A percentile compares a stretch with the other conserved stretches of the same genome.
phyloP scores from a whole-genome alignment of 139 green algal species.

The Yamagishiella unicocca region DNA sequence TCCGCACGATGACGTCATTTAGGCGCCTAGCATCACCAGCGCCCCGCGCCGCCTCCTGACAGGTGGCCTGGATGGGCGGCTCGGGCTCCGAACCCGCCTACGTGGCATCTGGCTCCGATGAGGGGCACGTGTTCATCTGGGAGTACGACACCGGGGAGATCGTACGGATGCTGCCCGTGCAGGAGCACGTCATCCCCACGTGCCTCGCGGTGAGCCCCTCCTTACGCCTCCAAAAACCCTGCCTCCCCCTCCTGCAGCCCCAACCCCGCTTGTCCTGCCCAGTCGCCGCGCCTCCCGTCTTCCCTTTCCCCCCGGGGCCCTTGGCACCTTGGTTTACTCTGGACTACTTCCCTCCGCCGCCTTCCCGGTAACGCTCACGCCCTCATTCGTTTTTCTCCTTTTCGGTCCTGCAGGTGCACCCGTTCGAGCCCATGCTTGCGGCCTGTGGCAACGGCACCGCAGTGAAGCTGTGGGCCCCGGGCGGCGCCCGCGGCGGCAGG shows the following conservation, averaged over 20 bases:
- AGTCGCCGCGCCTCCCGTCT: no score
- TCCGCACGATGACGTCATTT: not conserved
- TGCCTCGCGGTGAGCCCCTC: slow-evolving; percentile 13
- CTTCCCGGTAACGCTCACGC: no score
- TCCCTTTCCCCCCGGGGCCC: no score
- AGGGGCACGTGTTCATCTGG: slow-evolving; percentile 84
- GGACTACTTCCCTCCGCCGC: no score
- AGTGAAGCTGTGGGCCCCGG: slow-evolving; percentile 69
- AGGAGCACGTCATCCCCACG: slow-evolving; percentile 22
- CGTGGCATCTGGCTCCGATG: slow-evolving; percentile 82
- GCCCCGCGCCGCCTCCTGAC: not conserved
- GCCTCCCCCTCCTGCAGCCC: not conserved
- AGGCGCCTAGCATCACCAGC: not conserved
- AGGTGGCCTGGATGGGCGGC: slow-evolving; percentile 50
- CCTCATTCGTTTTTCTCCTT: no score
- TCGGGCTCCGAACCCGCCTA: slow-evolving; percentile 42
- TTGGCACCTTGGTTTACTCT: no score
- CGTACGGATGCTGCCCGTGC: slow-evolving; percentile 26
- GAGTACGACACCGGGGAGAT: slow-evolving; percentile 47
- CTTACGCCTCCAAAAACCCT: no score
- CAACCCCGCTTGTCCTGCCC: no score
- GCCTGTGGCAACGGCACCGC: slow-evolving; percentile 55
- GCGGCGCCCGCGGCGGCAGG: slow-evolving; percentile 37
- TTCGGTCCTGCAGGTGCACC: slow-evolving; percentile 60
- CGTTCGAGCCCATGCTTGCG: slow-evolving; percentile 62